Evolutionary conservation across 1,284 basidiomycete genomes (phyloP), one percentile per base, ranked within the genome.

Genomic region (Calocybe gambosa): DNA sequence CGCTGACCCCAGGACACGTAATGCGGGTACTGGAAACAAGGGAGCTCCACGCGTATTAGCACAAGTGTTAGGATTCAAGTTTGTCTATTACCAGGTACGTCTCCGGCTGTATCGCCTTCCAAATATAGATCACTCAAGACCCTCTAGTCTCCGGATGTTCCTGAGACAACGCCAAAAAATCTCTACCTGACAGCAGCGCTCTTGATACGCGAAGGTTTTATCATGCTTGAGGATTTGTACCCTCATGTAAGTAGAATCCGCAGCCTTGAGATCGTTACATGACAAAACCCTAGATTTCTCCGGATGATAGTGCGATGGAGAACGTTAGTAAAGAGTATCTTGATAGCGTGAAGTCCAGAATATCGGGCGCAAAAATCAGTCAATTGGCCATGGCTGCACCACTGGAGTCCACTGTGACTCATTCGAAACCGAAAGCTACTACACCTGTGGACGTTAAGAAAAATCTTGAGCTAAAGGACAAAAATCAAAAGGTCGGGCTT

Each of bases 21-120:
- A 44, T 42, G 53, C 45, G 8, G 47, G 55, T 15, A 44, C 49
- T 23, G 48, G 55, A 12, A 57, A 57, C 29, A 58, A 57, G 43
- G 67, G 57, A 54, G 65, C 75, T 52, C 62, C 86, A 55, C 67
- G 82, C 39, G 85, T 93, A 12, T 71, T 95, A 51, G 88, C 91
- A 7, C 92, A 97, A 64, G 85, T 98, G 1, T 71, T 99, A 10
- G 95, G 95, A 16, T 98, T 98, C 77, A 98, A 99, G 63, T 96
- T 96, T 59, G 75, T 77, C 8, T 84, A 88, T 64, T 97, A 95
- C 65, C 85, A 92, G 67, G 89, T 89, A 53, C 45, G 77, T 58
- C 42, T 40, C 21, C 28, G 40, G 21, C 19, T n/a, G 13, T 40
- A 12, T n/a, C 18, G 43, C 5, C 28, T 36, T 15, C 7, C 50